These are phyloP conservation scores for Tolypocladium ophioglossoides DNA, from an alignment of 2,329 filamentous ascomycete genomes.

Conservation along the genomic window DNA sequence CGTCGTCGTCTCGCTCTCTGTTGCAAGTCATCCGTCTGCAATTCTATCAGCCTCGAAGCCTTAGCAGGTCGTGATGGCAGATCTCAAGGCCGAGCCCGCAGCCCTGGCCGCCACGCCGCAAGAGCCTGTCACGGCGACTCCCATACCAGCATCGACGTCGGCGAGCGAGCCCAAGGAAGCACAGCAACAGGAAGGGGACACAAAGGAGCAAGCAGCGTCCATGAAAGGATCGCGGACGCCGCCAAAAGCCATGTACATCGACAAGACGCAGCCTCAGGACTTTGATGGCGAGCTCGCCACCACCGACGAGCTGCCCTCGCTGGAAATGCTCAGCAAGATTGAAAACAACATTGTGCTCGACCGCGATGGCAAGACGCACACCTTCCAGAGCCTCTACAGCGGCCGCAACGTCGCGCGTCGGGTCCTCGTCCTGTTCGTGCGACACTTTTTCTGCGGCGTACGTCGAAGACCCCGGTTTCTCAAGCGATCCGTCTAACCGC, in stretches of 20 bases:
- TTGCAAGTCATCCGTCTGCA: not conserved
- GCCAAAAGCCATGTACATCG: constrained; percentile 19
- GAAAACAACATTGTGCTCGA: constrained; percentile 51
- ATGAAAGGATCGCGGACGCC: constrained; percentile 5
- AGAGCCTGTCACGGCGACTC: not conserved
- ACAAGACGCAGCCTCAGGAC: constrained; percentile 33
- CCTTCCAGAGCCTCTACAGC: constrained; percentile 54
- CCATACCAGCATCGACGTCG: not conserved
- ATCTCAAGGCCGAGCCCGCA: not conserved
- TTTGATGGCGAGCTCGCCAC: constrained; percentile 46
- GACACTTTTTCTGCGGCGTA: constrained; percentile 75
- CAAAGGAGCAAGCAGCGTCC: not conserved
- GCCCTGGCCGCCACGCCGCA: too few species aligned
- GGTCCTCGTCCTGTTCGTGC: constrained; percentile 62
- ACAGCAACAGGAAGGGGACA: not conserved
- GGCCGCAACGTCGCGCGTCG: constrained; percentile 41
- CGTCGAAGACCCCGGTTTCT: constrained; percentile 19
- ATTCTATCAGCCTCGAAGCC: too few species aligned
- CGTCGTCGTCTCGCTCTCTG: not conserved
- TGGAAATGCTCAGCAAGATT: constrained; percentile 37
- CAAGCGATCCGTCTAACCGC: constrained; percentile 6
- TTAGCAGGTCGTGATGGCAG: not conserved
- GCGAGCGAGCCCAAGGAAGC: not conserved
- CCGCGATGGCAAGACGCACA: constrained; percentile 43
- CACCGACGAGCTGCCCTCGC: constrained; percentile 43